Evolutionary conservation across 2,329 filamentous ascomycete species (phyloP), one percentile per base, ranked within the genome.

Genomic region (Paecilomyces variotii): DNA sequence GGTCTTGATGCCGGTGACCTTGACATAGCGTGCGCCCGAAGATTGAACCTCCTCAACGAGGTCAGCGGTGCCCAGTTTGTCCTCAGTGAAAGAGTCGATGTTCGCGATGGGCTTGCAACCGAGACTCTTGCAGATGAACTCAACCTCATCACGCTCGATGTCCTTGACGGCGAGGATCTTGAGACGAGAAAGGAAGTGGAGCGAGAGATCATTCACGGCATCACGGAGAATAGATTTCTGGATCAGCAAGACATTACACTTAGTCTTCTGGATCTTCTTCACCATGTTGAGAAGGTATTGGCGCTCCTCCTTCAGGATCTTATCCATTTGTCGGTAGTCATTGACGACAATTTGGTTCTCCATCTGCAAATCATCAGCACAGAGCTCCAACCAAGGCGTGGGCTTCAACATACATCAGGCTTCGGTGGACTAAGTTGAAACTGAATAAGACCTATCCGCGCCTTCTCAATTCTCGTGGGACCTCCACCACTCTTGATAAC

Each of bases 181-280:
- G 63, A 97, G 87, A 76, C 97, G 96, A 69, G 94, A 91, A 64
- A 99, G 83, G 84, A 99, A 99, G 79, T 99, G 94, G 64, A 99
- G 84, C 62, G 91, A 96, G 59, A 99, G 84, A 69, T 99, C 94
- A 80, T 99, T 99, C 74, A 99, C 92, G 35, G 94, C 94, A 70
- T 99, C 94, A 67, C 94, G 87, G 60, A 99, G 86, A 68, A 99
- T 99, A 12, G 93, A 97, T 80, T 99, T 99, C 73, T 99, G 94
- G 67, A 99, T 97, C 66, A 99, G 82, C 52, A 97, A 86, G 51
- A 99, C 94, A 70, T 99, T 99, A 80, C 94, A 99, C 82, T 97
- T 99, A 66, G 94, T 92, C 84, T 97, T 99, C 81, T 97, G 97
- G 78, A 99, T 99, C 84, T 97, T 99, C 85, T 99, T 97, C 73